Conservation (phyloP, 83 land plant species). For the Diphasiastrum complanatum region DNA sequence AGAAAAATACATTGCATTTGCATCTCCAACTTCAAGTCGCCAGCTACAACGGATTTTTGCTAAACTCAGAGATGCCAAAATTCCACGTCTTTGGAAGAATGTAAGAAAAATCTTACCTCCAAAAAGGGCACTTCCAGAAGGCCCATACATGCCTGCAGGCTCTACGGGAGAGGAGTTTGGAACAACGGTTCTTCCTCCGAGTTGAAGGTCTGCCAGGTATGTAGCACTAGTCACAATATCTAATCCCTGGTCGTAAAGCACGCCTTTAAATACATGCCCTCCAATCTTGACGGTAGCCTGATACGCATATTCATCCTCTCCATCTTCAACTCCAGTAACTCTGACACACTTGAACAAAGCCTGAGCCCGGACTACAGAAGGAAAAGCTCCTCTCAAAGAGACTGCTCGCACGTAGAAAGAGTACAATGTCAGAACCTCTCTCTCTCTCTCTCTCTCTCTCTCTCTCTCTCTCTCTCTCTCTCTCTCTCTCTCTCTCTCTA, state of each 20-base stretch:
- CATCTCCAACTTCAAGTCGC: too few species aligned
- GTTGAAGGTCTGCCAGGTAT: background rate
- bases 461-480: too few species aligned
- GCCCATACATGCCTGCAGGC: background rate
- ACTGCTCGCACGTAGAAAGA: background rate
- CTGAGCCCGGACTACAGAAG: background rate
- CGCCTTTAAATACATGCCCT: background rate
- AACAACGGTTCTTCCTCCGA: background rate
- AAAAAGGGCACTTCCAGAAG: background rate
- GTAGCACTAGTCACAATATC: background rate
- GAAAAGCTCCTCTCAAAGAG: background rate
- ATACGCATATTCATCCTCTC: background rate
- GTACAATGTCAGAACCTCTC: too few species aligned
- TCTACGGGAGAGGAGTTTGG: background rate
- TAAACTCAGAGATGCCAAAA: too few species aligned
- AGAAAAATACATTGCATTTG: too few species aligned
- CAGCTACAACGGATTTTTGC: too few species aligned
- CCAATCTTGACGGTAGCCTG: slow-evolving; percentile 1
- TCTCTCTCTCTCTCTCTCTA: too few species aligned
- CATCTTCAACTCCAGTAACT: background rate
- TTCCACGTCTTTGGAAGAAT: too few species aligned
- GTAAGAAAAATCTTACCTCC: too few species aligned
- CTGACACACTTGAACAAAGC: background rate
- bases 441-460: too few species aligned
- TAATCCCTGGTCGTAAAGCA: background rate